A percentile compares a stretch with the other conserved stretches of the same genome.
Evolutionary conservation across 2,329 filamentous ascomycete species (phyloP).

Genomic region (Alternaria burnsii): DNA sequence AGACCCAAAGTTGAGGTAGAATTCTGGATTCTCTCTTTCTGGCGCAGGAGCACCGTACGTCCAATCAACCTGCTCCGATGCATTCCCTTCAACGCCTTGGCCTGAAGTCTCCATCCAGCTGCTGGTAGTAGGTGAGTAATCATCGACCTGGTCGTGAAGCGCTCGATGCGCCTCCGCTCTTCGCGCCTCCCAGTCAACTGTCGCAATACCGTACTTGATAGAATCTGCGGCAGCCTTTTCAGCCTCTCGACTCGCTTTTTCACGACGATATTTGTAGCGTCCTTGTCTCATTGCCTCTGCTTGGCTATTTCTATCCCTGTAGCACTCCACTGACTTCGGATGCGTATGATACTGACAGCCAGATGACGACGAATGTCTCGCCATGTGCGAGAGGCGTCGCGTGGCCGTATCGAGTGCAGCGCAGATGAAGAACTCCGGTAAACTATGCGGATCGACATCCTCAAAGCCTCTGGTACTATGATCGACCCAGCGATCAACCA

Average conservation of each 20-base stretch:
- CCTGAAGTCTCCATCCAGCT: neutral
- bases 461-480: neutral
- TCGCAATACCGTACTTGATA: neutral
- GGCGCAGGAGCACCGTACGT: accelerated
- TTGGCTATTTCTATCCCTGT: neutral
- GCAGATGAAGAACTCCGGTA: slow-evolving; percentile 8
- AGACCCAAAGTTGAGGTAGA: too few relatives aligned
- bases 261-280: neutral
- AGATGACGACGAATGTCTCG: neutral
- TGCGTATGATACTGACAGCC: slow-evolving; percentile 25
- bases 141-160: neutral
- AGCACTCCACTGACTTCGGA: slow-evolving; percentile 10
- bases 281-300: neutral
- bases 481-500: slow-evolving; percentile 24
- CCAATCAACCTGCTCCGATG: neutral
- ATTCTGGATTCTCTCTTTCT: neutral
- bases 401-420: slow-evolving; percentile 14
- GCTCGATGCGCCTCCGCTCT: neutral
- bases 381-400: neutral
- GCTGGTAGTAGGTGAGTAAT: neutral
- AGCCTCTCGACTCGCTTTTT: neutral
- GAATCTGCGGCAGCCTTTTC: neutral
- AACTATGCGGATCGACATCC: neutral
- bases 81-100: accelerated
- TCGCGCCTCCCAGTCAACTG: slow-evolving; percentile 8